These are phyloP conservation scores for Saccharomycopsis fibuligera DNA, from an alignment of 805 yeast genomes.

Conservation along the genomic window DNA sequence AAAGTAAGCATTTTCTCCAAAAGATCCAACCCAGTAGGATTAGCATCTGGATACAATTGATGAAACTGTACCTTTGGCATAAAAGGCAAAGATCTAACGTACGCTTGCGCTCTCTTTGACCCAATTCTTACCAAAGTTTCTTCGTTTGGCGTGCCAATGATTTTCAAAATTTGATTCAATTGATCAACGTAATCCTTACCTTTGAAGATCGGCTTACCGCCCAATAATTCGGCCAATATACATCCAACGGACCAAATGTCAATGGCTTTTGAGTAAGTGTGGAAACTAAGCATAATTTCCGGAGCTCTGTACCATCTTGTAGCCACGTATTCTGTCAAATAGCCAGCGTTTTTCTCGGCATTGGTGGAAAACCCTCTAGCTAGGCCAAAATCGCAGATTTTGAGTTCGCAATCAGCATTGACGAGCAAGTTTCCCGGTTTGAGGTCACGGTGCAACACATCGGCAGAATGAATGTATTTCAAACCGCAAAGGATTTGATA, in stretches of 20 bases:
- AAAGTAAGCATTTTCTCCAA: conserved; percentile 74
- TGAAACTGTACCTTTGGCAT: conserved; percentile 74
- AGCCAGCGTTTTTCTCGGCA: conserved; percentile 18
- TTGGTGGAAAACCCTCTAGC: conserved; percentile 64
- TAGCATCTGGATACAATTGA: conserved; percentile 74
- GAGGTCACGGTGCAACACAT: conserved; percentile 85
- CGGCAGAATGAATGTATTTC: conserved; percentile 86
- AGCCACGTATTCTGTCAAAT: conserved; percentile 88
- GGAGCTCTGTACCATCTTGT: conserved; percentile 99
- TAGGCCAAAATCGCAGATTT: conserved; percentile 93
- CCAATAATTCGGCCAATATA: conserved; percentile 86
- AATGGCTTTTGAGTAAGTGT: conserved; percentile 92
- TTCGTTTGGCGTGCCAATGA: conserved; percentile 87
- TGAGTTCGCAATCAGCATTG: conserved; percentile 63
- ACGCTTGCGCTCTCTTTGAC: conserved; percentile 84
- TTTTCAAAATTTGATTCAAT: conserved; percentile 75
- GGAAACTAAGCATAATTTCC: conserved; percentile 91
- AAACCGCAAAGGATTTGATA: conserved; percentile 86
- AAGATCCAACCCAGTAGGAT: conserved; percentile 79
- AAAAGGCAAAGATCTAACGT: conserved; percentile 78
- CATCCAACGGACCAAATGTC: conserved; percentile 99
- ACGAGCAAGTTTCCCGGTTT: conserved; percentile 88
- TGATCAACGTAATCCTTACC: conserved; percentile 97
- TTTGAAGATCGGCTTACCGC: conserved; percentile 86
- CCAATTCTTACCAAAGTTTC: conserved; percentile 66